These are phyloP conservation scores for Arachnomyces sp. DNA, from an alignment of 2,329 filamentous ascomycete genomes.

Conservation along the genomic window DNA sequence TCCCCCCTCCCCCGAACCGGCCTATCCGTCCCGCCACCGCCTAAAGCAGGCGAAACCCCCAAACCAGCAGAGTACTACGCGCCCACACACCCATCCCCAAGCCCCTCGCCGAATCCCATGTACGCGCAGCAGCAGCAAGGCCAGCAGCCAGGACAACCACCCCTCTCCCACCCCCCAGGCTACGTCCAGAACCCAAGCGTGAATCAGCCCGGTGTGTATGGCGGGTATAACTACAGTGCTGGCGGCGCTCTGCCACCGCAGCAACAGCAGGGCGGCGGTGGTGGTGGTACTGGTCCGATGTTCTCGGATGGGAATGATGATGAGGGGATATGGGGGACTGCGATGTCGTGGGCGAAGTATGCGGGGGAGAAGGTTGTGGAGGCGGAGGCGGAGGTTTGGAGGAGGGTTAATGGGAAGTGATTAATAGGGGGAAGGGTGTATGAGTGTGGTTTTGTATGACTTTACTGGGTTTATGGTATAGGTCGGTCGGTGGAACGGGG, in stretches of 20 bases:
- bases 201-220: slow-evolving; percentile 11
- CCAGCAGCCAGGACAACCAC: slow-evolving; percentile 4
- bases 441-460: too few relatives aligned
- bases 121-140: not conserved
- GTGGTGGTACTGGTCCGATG: slow-evolving; percentile 63
- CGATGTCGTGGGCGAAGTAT: slow-evolving; percentile 18
- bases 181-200: slow-evolving; percentile 20
- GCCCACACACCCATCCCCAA: slow-evolving; percentile 4
- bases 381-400: slow-evolving; percentile 42
- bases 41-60: slow-evolving; percentile 3
- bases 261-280: slow-evolving; percentile 26
- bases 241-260: not conserved
- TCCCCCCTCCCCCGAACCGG: slow-evolving; percentile 1
- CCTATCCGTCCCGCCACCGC: slow-evolving; percentile 1
- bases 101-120: not conserved
- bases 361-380: slow-evolving; percentile 33
- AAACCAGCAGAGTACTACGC: not conserved
- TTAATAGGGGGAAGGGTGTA: not conserved
- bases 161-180: slow-evolving; percentile 23
- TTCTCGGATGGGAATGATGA: slow-evolving; percentile 35
- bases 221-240: not conserved
- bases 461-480: too few relatives aligned
- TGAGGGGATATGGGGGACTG: slow-evolving; percentile 20
- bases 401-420: slow-evolving; percentile 24
- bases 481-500: too few relatives aligned